Evolutionary conservation across 164 flowering plant species (phyloP), one percentile per base, ranked within the genome.

Genomic region (Nelumbo lutea): DNA sequence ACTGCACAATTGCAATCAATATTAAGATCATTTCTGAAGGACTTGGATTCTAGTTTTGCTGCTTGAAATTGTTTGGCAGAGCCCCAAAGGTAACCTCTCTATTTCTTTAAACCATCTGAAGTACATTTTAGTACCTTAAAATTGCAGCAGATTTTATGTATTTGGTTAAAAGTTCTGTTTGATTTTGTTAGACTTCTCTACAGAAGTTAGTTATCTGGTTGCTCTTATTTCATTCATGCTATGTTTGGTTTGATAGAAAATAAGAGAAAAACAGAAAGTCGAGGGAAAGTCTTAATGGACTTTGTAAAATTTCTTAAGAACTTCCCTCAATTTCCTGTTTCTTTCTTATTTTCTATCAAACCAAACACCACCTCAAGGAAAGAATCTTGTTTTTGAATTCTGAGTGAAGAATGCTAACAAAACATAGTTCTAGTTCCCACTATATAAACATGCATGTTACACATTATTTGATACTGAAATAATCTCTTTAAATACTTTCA

Each of bases 71-170:
- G 59, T 62, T 45, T 59, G 14, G 39, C 15, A 14, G 44, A 63
- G 63, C 15, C 62, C 2, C 52, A 48, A 63, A 10, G 72, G 79
- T 76, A 68, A 42, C 10, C 60, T 66, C 50, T 42, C 39, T 59
- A 6, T 60, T 45, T 59, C 53, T 50, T 6, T 50, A 9, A 39
- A 44, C 13, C 43, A 13, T 40, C 60, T 39, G 40, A 6, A 40
- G 1, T 59, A 59, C 41, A 9, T 40, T 9, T 15, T 41, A 41
- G 45, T 27, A 60, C n/a, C 62, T 60, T 46, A 60, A 60, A 41
- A 1, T 59, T 39, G 1, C 39, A 38, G 5, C 51, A 41, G 9
- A 40, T 6, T 38, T 27, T 27, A 27, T 39, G 41, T 65, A 9
- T 39, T n/a, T 42, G 39, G 58, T 66, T 47, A 27, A 42, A 15